A percentile compares a stretch with the other conserved stretches of the same genome.
Conservation (phyloP, 2,329 filamentous ascomycete species). For the Diplodia corticola region DNA sequence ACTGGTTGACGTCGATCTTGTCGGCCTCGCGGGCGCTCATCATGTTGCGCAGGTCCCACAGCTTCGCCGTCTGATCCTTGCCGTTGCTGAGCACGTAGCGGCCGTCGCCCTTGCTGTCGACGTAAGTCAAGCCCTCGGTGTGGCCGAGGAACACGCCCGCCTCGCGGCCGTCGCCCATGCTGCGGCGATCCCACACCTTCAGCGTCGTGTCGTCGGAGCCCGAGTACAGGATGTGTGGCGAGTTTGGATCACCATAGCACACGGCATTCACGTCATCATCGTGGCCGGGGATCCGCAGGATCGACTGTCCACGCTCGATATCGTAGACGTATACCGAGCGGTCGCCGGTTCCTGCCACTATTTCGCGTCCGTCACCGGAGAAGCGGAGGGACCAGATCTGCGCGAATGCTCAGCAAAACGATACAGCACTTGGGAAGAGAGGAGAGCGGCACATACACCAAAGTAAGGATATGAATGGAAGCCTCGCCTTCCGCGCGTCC, state of each 20-base stretch:
- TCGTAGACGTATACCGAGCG: conserved; percentile 86
- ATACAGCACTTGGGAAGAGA: conserved; percentile 43
- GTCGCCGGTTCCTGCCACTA: conserved; percentile 84
- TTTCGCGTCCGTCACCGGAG: conserved; percentile 84
- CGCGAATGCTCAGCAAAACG: conserved; percentile 18
- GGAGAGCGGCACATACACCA: conserved; percentile 71
- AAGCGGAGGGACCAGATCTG: conserved; percentile 89
- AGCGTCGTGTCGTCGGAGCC: conserved; percentile 92
- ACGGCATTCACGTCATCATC: conserved; percentile 92
- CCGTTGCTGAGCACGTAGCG: conserved; percentile 91
- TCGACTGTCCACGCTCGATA: conserved; percentile 73
- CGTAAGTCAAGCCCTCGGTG: conserved; percentile 65
- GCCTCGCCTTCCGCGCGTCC: conserved; percentile 39
- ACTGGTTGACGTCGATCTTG: conserved; percentile 56
- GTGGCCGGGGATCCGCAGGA: conserved; percentile 77
- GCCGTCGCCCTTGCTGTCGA: conserved; percentile 80
- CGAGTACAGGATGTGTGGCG: conserved; percentile 92
- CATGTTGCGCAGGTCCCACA: conserved; percentile 93
- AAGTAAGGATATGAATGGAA: conserved; percentile 36
- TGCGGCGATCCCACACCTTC: conserved; percentile 92
- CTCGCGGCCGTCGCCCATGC: conserved; percentile 61
- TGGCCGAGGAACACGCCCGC: conserved; percentile 66
- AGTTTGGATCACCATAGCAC: conserved; percentile 85
- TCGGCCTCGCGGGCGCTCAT: conserved; percentile 69
- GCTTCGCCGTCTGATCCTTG: conserved; percentile 95